phyloP scores from a whole-genome alignment of 371 early-diverging fungal species.

The Circinella umbellata region DNA sequence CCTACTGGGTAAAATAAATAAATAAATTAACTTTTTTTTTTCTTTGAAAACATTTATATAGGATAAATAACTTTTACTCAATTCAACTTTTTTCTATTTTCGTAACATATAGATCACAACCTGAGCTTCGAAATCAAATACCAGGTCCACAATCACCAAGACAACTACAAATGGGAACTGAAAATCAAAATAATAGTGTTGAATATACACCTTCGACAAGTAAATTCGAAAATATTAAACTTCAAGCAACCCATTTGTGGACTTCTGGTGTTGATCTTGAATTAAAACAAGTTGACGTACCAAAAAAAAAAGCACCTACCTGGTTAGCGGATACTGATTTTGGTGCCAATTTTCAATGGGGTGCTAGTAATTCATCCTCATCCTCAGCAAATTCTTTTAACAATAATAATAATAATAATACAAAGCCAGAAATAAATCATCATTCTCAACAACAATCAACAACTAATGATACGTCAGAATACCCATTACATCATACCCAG shows the following conservation, averaged over 20 bases:
- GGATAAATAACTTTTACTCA: too few species aligned
- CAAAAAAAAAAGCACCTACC: constrained; percentile 21
- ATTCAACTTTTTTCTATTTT: too few species aligned
- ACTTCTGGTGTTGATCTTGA: constrained; percentile 34
- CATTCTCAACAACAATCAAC: not conserved
- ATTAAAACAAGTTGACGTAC: constrained; percentile 10
- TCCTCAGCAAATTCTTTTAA: too few species aligned
- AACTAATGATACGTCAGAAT: not conserved
- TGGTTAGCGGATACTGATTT: constrained; percentile 38
- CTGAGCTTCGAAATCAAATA: not conserved
- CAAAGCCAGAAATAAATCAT: too few species aligned
- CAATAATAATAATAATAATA: too few species aligned
- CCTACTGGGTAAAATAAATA: not conserved
- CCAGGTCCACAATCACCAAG: not conserved
- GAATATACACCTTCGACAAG: constrained; percentile 6
- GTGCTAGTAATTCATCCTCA: too few species aligned
- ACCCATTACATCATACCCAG: too few species aligned
- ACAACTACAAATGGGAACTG: not conserved
- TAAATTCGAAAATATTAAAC: constrained; percentile 34
- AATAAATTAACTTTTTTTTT: not conserved
- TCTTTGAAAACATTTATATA: too few species aligned
- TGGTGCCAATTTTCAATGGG: too few species aligned
- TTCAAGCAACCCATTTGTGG: constrained; percentile 36
- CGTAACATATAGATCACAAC: not conserved
- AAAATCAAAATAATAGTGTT: constrained; percentile 10